Conservation (phyloP, 2,329 filamentous ascomycete genomes). For the Amauroascus verrucosus region DNA sequence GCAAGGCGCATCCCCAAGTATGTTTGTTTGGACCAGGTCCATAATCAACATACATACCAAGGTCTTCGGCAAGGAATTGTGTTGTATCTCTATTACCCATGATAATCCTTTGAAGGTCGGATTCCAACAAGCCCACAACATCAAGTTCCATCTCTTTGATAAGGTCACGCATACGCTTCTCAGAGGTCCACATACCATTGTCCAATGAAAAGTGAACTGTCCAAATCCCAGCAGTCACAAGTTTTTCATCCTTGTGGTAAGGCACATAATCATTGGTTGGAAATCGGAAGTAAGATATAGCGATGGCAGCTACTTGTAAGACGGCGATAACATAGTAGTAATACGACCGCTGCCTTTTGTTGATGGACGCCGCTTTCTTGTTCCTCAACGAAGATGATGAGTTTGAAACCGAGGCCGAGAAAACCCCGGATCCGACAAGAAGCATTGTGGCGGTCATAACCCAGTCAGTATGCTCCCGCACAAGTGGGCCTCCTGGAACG, state of each 20-base stretch:
- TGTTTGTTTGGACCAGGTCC: constrained; percentile 97
- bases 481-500: constrained; percentile 82
- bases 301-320: constrained; percentile 70
- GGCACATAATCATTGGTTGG: constrained; percentile 84
- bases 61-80: constrained; percentile 86
- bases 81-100: constrained; percentile 98
- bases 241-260: constrained; percentile 76
- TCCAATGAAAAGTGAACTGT: constrained; percentile 96
- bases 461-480: constrained; percentile 93
- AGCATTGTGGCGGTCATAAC: constrained; percentile 82
- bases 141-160: constrained; percentile 95
- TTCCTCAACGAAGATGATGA: constrained; percentile 35
- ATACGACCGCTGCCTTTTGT: constrained; percentile 50
- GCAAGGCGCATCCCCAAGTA: constrained; percentile 85
- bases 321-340: constrained; percentile 61
- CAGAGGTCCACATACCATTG: constrained; percentile 98
- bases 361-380: constrained; percentile 30
- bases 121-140: constrained; percentile 87
- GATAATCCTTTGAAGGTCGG: constrained; percentile 91
- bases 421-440: constrained; percentile 72
- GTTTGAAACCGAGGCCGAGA: constrained; percentile 51
- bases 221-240: constrained; percentile 94
- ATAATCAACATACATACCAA: constrained; percentile 98
- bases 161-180: constrained; percentile 82
- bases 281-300: constrained; percentile 79